Conservation (phyloP, 805 yeast species). For the Pichia insulana region DNA sequence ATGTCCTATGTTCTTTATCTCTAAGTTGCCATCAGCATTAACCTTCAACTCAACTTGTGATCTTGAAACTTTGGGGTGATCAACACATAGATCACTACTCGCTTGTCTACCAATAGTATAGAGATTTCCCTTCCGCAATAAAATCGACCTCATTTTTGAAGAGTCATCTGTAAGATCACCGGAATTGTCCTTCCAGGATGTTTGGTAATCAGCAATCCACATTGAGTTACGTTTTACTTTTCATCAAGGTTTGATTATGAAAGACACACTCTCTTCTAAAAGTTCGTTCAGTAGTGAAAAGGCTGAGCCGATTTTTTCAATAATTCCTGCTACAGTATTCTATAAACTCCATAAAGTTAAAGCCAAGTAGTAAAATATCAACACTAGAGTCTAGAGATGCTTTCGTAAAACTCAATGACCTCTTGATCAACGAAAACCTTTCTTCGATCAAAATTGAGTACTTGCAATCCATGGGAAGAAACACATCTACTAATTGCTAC, state of each 20-base stretch:
- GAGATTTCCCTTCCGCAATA: background rate
- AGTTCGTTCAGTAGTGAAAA: too few species aligned
- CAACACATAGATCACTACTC: slow-evolving; percentile 1
- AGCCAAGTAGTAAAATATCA: too few species aligned
- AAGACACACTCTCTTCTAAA: too few species aligned
- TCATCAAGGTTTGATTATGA: too few species aligned
- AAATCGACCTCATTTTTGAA: background rate
- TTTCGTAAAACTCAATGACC: slow-evolving; percentile 54
- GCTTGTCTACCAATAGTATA: slow-evolving; percentile 2
- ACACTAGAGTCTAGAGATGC: slow-evolving; percentile 16
- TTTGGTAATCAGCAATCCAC: slow-evolving; percentile 7
- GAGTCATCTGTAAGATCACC: background rate
- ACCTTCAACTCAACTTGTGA: background rate
- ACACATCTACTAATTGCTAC: slow-evolving; percentile 78
- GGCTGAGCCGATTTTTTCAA: too few species aligned
- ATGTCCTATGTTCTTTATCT: background rate
- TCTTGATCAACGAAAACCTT: slow-evolving; percentile 51
- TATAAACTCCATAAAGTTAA: background rate
- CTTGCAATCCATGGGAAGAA: slow-evolving; percentile 54
- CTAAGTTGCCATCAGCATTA: background rate
- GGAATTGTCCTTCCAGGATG: background rate
- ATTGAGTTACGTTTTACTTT: too few species aligned
- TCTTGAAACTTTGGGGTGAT: slow-evolving; percentile 5
- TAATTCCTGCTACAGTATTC: background rate
- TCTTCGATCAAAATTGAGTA: slow-evolving; percentile 51